Conservation (phyloP, 176 grass and related monocot genomes). For the Aegilops longissima region DNA sequence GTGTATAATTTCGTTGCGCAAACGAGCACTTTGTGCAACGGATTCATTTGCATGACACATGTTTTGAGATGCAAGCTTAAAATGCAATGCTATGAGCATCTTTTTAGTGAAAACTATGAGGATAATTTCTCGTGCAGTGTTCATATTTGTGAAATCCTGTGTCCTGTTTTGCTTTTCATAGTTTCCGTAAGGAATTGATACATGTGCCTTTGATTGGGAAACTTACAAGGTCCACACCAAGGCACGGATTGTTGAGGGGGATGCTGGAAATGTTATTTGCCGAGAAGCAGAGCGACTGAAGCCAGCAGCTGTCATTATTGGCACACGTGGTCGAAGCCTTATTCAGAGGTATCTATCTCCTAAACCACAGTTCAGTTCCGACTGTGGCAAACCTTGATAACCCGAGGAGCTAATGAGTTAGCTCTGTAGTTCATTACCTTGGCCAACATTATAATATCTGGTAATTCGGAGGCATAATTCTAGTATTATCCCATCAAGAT, state of each 20-base stretch:
- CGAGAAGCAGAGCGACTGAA: constrained; percentile 68
- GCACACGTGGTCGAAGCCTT: constrained; percentile 68
- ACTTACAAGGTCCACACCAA: constrained; percentile 62
- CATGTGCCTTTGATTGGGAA: background rate
- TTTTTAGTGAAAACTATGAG: background rate
- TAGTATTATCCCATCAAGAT: background rate
- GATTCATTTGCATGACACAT: background rate
- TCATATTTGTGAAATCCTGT: background rate
- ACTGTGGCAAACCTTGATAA: background rate
- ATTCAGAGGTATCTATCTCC: constrained; percentile 55
- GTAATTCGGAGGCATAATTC: background rate
- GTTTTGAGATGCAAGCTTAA: background rate
- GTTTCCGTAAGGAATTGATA: constrained; percentile 8
- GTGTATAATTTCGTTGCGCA: background rate
- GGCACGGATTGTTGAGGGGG: constrained; percentile 71
- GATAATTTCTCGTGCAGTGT: background rate
- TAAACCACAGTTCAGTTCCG: background rate
- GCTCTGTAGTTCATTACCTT: background rate
- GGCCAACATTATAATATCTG: constrained; percentile 17
- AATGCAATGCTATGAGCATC: background rate
- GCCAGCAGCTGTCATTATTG: constrained; percentile 81
- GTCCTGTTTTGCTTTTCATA: background rate
- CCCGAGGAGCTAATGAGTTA: background rate
- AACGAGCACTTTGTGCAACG: background rate
- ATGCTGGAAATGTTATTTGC: constrained; percentile 80